Percentiles rank a stretch among this genome's conserved stretches.
These are phyloP conservation scores for Pythium aquatile DNA, from an alignment of 352 stramenopile species.

Conservation along the genomic window DNA sequence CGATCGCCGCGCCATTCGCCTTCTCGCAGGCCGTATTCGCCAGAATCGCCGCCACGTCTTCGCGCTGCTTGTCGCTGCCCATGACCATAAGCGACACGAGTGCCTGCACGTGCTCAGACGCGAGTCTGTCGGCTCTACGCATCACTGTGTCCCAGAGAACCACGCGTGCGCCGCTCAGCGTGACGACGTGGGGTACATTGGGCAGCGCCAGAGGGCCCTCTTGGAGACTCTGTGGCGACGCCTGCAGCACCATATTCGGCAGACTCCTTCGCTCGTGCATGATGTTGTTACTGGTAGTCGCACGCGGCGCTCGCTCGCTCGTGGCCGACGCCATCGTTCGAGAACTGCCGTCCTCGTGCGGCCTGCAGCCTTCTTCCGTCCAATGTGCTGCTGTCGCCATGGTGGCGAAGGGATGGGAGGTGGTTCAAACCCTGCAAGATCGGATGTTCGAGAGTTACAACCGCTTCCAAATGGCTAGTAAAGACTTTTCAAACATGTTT, in stretches of 20 bases:
- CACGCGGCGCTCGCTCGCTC: not conserved
- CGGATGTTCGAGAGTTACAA: not conserved
- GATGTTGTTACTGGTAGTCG: not conserved
- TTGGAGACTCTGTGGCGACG: not conserved
- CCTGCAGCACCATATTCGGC: not conserved
- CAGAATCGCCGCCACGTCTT: conserved; percentile 25
- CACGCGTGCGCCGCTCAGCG: conserved; percentile 18
- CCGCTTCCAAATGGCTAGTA: not conserved
- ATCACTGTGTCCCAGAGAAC: conserved; percentile 26
- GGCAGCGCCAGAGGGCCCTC: conserved; percentile 19
- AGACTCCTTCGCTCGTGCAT: not conserved
- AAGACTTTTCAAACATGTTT: not conserved
- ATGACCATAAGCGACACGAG: conserved; percentile 22
- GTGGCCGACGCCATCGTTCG: not conserved
- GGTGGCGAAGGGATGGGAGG: not conserved
- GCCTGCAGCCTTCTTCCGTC: not conserved
- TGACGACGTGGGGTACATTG: conserved; percentile 25
- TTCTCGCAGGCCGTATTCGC: conserved; percentile 23
- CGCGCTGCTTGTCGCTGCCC: conserved; percentile 18
- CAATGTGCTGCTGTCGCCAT: not conserved
- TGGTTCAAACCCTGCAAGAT: not conserved
- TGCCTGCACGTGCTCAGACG: conserved; percentile 11
- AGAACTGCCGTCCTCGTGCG: not conserved
- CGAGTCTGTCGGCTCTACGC: conserved; percentile 17
- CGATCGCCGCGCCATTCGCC: conserved; percentile 18